Evolutionary conservation across 2,329 filamentous ascomycete species (phyloP), one percentile per base, ranked within the genome.

Genomic region (Fusarium verticillioides): DNA sequence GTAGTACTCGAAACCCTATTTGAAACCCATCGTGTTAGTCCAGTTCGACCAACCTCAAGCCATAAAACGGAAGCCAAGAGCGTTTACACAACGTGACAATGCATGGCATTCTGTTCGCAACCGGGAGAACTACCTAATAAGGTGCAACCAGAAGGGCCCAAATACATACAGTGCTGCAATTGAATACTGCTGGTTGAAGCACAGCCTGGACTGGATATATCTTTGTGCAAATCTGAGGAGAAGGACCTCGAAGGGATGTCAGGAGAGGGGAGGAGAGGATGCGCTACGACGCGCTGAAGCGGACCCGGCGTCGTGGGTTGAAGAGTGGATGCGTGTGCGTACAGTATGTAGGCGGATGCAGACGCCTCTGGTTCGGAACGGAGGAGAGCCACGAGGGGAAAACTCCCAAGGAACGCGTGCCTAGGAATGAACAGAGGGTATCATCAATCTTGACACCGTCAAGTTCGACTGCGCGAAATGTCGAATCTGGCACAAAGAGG

Each of bases 351-450:
- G 50, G n/a, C 37, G 61, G 36, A 30, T 52, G 26, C 43, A 54
- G 43, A 57, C 49, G 60, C 63, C 49, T 37, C 47, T 56, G 40
- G 13, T 39, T 44, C 12, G 23, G 30, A 36, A 34, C 12, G 23
- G 30, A 32, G 23, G 23, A 50, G 32, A 58, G 46, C 34, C 59
- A 61, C 56, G 43, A 42, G 53, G 65, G 46, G 37, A 16, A 42
- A 42, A 50, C 15, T 36, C 59, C 26, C 21, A 34, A 47, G 28
- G 32, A 47, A 58, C 42, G 61, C 40, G 63, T 60, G 16, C 52
- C 52, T 23, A 73, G 62, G 70, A 73, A 74, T 59, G 70, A 68
- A 69, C 46, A 74, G 52, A 74, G 61, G 61, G 43, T 60, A 64
- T 68, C 50, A 60, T 59, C 59, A 59, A 64, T 32, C 63, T 65